Evolutionary conservation across 2,329 filamentous ascomycete species (phyloP).

Genomic region (Pleochaeta shiraiana): DNA sequence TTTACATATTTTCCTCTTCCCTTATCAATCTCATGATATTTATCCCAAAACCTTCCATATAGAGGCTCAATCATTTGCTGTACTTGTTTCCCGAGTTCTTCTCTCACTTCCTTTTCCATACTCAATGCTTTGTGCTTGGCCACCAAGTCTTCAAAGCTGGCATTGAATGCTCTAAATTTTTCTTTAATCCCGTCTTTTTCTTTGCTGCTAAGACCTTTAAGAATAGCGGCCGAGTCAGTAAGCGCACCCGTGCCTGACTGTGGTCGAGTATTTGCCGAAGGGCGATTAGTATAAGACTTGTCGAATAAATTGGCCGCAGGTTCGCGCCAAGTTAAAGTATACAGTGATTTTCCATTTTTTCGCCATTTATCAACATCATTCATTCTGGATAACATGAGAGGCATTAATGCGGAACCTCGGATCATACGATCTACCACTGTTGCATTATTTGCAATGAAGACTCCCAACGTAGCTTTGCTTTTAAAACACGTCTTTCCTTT

Average conservation of each 20-base stretch:
- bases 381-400: conserved; percentile 45
- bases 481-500: conserved; percentile 55
- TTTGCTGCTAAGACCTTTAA: conserved; percentile 68
- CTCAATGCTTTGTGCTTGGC: conserved; percentile 57
- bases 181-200: conserved; percentile 94
- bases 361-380: conserved; percentile 59
- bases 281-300: conserved; percentile 72
- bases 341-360: conserved; percentile 64
- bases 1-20: conserved; percentile 97
- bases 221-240: conserved; percentile 58
- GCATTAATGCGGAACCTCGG: conserved; percentile 52
- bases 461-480: conserved; percentile 56
- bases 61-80: conserved; percentile 84
- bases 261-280: conserved; percentile 29
- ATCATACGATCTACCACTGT: conserved; percentile 71
- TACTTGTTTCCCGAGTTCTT: conserved; percentile 61
- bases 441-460: conserved; percentile 80
- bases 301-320: conserved; percentile 70
- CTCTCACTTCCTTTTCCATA: conserved; percentile 81
- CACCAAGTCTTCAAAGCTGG: conserved; percentile 74
- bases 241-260: conserved; percentile 40
- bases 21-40: conserved; percentile 95
- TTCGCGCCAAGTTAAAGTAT: conserved; percentile 76
- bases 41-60: conserved; percentile 89
- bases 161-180: conserved; percentile 86